A percentile compares a stretch with the other conserved stretches of the same genome.
Evolutionary conservation across 2,329 filamentous ascomycete genomes (phyloP).

Genomic region (Monascus ruber): DNA sequence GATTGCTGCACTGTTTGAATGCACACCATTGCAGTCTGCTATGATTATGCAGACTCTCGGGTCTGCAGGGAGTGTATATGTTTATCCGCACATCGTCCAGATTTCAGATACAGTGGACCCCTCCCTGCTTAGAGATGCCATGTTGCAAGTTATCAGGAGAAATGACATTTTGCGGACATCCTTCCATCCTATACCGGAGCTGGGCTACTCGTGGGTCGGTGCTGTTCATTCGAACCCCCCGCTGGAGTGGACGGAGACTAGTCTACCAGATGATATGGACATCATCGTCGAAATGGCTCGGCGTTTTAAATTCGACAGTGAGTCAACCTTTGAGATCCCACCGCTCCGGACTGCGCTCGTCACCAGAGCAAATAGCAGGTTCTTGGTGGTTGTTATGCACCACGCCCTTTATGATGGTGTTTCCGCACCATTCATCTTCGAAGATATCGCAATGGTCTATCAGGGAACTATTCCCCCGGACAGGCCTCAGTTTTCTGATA

Average conservation of each 20-base stretch:
- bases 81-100: conserved; percentile 56
- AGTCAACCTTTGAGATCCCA: conserved; percentile 12
- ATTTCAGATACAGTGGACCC: conserved; percentile 38
- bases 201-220: conserved; percentile 15
- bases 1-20: conserved; percentile 30
- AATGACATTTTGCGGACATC: conserved; percentile 58
- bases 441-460: conserved; percentile 56
- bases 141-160: conserved; percentile 39
- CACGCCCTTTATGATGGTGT: conserved; percentile 82
- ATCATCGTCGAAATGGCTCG: conserved; percentile 5
- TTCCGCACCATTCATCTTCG: conserved; percentile 63
- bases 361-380: conserved; percentile 16
- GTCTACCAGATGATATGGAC: conserved; percentile 6
- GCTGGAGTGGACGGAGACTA: conserved; percentile 11
- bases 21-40: conserved; percentile 71
- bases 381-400: conserved; percentile 54
- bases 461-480: conserved; percentile 13
- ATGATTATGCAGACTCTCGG: conserved; percentile 62
- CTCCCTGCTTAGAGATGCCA: conserved; percentile 42
- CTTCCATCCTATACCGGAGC: conserved; percentile 15
- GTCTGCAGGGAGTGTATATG: conserved; percentile 50
- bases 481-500: conserved; percentile 25
- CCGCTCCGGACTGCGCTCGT: conserved; percentile 26
- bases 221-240: conserved; percentile 13
- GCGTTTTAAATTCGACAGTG: conserved; percentile 8